phyloP scores from a whole-genome alignment of 2,329 filamentous ascomycete genomes.

The Pseudophaeomoniella oleicola region DNA sequence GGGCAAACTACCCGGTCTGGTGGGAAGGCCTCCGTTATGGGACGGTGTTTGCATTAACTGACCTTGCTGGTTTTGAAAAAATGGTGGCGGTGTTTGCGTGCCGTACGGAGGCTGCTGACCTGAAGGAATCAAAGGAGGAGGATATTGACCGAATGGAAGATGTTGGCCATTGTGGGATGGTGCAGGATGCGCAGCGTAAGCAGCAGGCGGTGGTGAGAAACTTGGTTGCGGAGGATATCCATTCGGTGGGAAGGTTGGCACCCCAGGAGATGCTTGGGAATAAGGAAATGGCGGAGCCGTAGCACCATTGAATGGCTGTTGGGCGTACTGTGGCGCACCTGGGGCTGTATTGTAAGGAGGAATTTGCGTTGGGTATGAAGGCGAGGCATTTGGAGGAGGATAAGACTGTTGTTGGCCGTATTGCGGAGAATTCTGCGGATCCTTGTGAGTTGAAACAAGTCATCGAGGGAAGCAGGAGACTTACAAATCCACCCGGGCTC shows the following conservation, averaged over 20 bases:
- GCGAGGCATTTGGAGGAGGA: conserved; percentile 1
- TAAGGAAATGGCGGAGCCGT: conserved; percentile 7
- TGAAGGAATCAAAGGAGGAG: conserved; percentile 7
- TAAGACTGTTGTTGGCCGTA: conserved; percentile 4
- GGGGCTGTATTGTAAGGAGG: conserved; percentile 3
- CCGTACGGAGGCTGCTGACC: conserved; percentile 17
- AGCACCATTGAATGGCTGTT: conserved; percentile 4
- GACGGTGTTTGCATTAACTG: conserved; percentile 28
- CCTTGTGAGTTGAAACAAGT: not conserved
- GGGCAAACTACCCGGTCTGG: conserved; percentile 40
- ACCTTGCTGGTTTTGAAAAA: conserved; percentile 24
- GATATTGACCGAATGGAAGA: conserved; percentile 20
- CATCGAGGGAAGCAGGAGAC: conserved; percentile 19
- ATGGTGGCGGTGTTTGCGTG: conserved; percentile 24
- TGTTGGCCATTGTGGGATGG: conserved; percentile 16
- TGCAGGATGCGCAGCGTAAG: conserved; percentile 1
- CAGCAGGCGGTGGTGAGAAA: conserved; percentile 15
- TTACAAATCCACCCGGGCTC: conserved; percentile 44
- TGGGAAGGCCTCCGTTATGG: conserved; percentile 21
- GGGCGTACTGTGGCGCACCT: conserved; percentile 7
- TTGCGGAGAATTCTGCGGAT: not conserved
- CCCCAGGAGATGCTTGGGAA: conserved; percentile 12
- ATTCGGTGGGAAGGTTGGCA: conserved; percentile 9
- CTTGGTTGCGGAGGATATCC: conserved; percentile 15
- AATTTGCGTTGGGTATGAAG: conserved; percentile 4